These are phyloP conservation scores for Rhododendron griersonianum DNA, from an alignment of 148 eudicot genomes.

Conservation along the genomic window DNA sequence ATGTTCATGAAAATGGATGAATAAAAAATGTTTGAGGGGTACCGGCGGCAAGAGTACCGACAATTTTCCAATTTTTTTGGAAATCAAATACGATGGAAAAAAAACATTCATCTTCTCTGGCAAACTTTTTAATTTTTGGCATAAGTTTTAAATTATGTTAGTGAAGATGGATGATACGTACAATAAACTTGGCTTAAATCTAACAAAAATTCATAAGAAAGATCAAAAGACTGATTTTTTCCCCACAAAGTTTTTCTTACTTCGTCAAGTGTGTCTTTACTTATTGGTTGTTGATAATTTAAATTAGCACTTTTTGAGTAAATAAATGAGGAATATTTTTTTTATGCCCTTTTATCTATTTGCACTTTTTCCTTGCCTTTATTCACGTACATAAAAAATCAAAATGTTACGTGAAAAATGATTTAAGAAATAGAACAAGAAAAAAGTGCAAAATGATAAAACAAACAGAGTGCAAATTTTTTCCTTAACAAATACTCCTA, in stretches of 20 bases:
- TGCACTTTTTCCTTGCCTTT: not conserved
- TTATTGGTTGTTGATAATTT: not conserved
- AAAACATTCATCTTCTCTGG: not conserved
- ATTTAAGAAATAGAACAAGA: not conserved
- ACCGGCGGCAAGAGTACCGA: too few species aligned
- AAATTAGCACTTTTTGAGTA: not conserved
- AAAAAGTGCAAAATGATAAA: not conserved
- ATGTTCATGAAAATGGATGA: too few species aligned
- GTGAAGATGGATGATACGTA: not conserved
- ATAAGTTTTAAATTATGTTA: not conserved
- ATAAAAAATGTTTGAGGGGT: too few species aligned
- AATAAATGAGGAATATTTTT: not conserved
- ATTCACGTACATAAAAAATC: not conserved
- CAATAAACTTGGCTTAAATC: not conserved
- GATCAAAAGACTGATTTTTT: not conserved
- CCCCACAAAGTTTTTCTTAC: not conserved
- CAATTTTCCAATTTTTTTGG: not conserved
- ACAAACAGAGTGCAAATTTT: not conserved
- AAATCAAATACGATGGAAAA: not conserved
- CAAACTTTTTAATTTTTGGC: not conserved
- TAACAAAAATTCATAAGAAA: too few species aligned
- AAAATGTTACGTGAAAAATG: not conserved
- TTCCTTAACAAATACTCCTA: too few species aligned
- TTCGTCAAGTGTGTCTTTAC: not conserved
- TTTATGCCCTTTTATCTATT: not conserved